Conservation (phyloP, 1,284 basidiomycete genomes). For the Tilletia walkeri region DNA sequence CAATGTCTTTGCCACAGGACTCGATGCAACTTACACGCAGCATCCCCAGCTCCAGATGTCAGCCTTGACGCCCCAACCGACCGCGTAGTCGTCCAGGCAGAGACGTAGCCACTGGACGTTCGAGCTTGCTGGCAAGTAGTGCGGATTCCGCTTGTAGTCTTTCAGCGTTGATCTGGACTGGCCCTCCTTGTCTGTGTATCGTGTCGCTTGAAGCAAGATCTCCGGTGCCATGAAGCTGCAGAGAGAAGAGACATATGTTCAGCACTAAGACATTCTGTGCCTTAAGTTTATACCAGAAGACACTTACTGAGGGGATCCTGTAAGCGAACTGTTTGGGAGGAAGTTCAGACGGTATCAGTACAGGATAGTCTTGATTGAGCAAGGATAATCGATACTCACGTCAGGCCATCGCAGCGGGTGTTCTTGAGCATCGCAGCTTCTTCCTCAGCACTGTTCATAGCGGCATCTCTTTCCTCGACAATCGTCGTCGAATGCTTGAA, state of each 20-base stretch:
- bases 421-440: slow-evolving; percentile 19
- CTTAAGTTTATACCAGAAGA: neutral
- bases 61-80: slow-evolving; percentile 44
- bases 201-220: slow-evolving; percentile 42
- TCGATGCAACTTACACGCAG: slow-evolving; percentile 22
- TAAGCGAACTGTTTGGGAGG: slow-evolving; percentile 34
- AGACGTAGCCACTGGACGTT: slow-evolving; percentile 29
- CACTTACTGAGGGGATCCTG: slow-evolving; percentile 37
- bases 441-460: slow-evolving; percentile 17
- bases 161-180: slow-evolving; percentile 34
- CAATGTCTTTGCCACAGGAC: neutral
- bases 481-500: slow-evolving; percentile 35
- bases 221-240: slow-evolving; percentile 42
- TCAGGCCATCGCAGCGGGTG: slow-evolving; percentile 20
- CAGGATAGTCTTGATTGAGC: slow-evolving; percentile 31
- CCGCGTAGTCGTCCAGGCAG: slow-evolving; percentile 33
- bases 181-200: slow-evolving; percentile 34
- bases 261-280: neutral
- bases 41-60: slow-evolving; percentile 51
- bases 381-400: neutral
- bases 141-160: slow-evolving; percentile 37
- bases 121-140: slow-evolving; percentile 24
- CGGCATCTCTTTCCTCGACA: slow-evolving; percentile 39
- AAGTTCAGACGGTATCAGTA: neutral
- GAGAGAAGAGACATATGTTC: neutral